Conservation (phyloP, 768 basidiomycete species). For the Cyclocybe cylindracea region DNA sequence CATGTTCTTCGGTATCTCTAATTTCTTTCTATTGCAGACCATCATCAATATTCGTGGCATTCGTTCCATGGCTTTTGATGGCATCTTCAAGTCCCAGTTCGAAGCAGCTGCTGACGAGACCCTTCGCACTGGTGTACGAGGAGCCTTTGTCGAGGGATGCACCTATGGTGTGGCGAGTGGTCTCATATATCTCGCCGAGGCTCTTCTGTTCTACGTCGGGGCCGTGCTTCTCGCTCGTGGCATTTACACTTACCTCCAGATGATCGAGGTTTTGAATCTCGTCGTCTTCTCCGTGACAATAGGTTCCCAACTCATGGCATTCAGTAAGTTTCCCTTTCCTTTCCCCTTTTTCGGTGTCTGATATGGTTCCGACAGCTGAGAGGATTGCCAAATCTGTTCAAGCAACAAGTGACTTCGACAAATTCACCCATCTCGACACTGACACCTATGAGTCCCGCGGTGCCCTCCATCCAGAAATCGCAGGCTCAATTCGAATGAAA, state of each 20-base stretch:
- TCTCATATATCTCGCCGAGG: slow-evolving; percentile 88
- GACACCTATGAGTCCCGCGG: slow-evolving; percentile 76
- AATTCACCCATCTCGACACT: slow-evolving; percentile 59
- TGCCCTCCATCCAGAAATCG: slow-evolving; percentile 59
- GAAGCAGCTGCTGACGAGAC: slow-evolving; percentile 61
- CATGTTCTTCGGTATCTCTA: not conserved
- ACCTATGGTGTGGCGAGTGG: slow-evolving; percentile 80
- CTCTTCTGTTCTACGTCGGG: slow-evolving; percentile 90
- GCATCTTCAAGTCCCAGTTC: slow-evolving; percentile 70
- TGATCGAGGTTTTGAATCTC: slow-evolving; percentile 89
- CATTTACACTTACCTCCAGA: slow-evolving; percentile 82
- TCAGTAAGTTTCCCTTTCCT: slow-evolving; percentile 60
- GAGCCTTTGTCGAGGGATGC: slow-evolving; percentile 86
- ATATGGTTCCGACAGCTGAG: slow-evolving; percentile 45
- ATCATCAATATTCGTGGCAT: slow-evolving; percentile 87
- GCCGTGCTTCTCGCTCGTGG: slow-evolving; percentile 80
- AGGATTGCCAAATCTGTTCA: slow-evolving; percentile 83
- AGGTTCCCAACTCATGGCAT: slow-evolving; percentile 86
- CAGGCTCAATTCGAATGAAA: slow-evolving; percentile 50
- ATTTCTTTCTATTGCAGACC: slow-evolving; percentile 39
- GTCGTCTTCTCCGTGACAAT: slow-evolving; percentile 94
- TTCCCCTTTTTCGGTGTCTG: slow-evolving; percentile 3
- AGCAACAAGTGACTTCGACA: slow-evolving; percentile 79
- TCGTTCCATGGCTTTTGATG: slow-evolving; percentile 82
- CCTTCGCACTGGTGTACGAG: slow-evolving; percentile 64